Conservation (phyloP, 257 asterid genomes). For the Eustoma russellianum region DNA sequence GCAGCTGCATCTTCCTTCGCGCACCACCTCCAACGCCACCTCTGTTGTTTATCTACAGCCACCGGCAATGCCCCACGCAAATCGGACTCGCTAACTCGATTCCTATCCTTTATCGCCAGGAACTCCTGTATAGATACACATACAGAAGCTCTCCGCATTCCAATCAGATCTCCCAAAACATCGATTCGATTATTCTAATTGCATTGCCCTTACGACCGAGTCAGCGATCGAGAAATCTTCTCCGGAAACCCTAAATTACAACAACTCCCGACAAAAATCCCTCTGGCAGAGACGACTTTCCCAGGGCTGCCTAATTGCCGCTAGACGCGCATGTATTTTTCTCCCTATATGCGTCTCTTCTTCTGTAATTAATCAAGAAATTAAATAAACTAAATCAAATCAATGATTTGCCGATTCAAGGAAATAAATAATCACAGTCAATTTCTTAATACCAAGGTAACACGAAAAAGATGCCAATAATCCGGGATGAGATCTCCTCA, state of each 20-base stretch:
- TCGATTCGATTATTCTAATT: conserved; percentile 9
- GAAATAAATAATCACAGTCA: not conserved
- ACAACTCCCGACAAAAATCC: conserved; percentile 7
- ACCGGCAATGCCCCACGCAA: conserved; percentile 8
- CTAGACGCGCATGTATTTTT: not conserved
- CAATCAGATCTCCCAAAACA: conserved; percentile 18
- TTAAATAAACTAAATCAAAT: conserved; percentile 4
- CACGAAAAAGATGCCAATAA: too few relatives aligned
- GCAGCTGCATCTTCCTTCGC: conserved; percentile 98
- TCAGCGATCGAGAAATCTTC: conserved; percentile 5
- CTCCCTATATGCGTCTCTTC: not conserved
- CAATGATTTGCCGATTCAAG: conserved; percentile 7
- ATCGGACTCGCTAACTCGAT: conserved; percentile 3
- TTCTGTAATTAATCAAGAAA: not conserved
- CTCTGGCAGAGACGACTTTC: not conserved
- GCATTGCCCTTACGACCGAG: not conserved
- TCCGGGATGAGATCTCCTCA: too few relatives aligned
- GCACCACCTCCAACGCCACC: conserved; percentile 23
- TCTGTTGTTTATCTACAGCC: not conserved
- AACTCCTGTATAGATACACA: conserved; percentile 2
- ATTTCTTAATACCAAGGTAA: not conserved
- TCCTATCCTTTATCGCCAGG: not conserved
- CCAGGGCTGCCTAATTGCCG: conserved; percentile 10
- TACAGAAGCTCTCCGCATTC: conserved; percentile 15
- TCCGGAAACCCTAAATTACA: conserved; percentile 15